Base-by-base conservation (phyloP, 176 grass and related monocot species). In the Luzula sylvatica region DNA sequence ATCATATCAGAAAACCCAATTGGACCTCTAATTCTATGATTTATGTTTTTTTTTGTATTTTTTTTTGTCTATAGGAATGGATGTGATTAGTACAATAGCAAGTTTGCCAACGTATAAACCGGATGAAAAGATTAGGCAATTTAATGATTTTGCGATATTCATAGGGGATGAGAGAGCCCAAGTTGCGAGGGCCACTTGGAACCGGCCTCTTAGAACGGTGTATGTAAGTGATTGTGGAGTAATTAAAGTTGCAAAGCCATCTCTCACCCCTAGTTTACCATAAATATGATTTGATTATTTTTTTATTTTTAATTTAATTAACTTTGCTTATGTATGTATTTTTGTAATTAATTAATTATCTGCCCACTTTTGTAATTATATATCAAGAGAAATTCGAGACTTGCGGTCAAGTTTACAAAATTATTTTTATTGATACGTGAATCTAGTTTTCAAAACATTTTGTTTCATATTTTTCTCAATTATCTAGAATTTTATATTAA, bases 161-260 rank as follows among this genome's bases (percentile, higher is more conserved):
- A 82, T 96, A 53, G 90, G 90, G 0, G 90, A 96, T 41, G 84
- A 74, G 66, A 86, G 90, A 69, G 90, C 84, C 72, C 84, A 96
- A 63, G 57, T 73, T 41, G 90, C 84, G 55, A 71, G 80, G 42
- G 46, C 84, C 4, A 65, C 81, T 50, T 96, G 90, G 90, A 46
- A 95, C 53, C 76, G 80, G 30, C 90, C 84, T n/a, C 84, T 88
- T 22, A 85, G 78, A 73, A 88, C 83, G 3, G 50, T 85, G 14
- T 88, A 85, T 74, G 82, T 95, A 75, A 95, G 84, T n/a, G 30
- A 82, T 23, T 95, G 89, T 3, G 90, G 83, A 8, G 90, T 88
- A 61, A 62, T 95, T 38, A 88, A 88, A 55, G 89, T 88, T 66
- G 68, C 80, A 67, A 85, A 81, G 47, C 84, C 72, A 65, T 79